phyloP scores from a whole-genome alignment of 352 stramenopile species.

The Pythium apleroticum region DNA sequence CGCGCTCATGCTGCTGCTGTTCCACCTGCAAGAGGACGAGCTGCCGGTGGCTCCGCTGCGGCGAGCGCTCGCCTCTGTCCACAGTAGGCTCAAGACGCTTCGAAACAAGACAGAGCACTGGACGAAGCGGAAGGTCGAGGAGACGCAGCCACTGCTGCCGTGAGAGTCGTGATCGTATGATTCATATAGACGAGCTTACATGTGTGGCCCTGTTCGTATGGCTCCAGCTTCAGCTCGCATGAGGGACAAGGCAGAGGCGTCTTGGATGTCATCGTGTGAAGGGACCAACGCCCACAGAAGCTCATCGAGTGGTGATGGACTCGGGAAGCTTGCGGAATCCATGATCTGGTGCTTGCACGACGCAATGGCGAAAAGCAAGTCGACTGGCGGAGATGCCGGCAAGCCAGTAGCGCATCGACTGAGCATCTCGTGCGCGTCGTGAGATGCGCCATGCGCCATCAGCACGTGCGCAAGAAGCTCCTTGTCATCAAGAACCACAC shows the following conservation, averaged over 20 bases:
- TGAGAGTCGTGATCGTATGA: background rate
- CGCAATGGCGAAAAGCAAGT: slow-evolving; percentile 3
- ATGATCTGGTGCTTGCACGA: slow-evolving; percentile 3
- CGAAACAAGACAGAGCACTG: background rate
- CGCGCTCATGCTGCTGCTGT: slow-evolving; percentile 28
- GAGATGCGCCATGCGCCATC: slow-evolving; percentile 25
- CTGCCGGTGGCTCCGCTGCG: slow-evolving; percentile 16
- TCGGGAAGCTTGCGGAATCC: background rate
- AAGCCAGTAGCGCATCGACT: background rate
- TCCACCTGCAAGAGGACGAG: slow-evolving; percentile 34
- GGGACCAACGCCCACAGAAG: background rate
- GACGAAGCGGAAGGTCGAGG: background rate
- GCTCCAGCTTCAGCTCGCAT: background rate
- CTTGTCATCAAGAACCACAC: slow-evolving; percentile 15
- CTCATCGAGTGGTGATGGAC: background rate
- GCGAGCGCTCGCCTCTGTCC: background rate
- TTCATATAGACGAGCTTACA: background rate
- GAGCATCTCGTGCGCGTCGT: slow-evolving; percentile 31
- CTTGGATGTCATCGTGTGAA: background rate
- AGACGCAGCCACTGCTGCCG: slow-evolving; percentile 2
- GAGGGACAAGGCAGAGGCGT: background rate
- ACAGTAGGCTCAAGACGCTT: background rate
- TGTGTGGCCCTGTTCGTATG: background rate
- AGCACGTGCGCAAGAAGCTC: slow-evolving; percentile 50
- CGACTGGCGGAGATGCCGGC: background rate